A percentile compares a stretch with the other conserved stretches of the same genome.
phyloP scores from a whole-genome alignment of 1,284 basidiomycete genomes.

The Cryptococcus floricola region DNA sequence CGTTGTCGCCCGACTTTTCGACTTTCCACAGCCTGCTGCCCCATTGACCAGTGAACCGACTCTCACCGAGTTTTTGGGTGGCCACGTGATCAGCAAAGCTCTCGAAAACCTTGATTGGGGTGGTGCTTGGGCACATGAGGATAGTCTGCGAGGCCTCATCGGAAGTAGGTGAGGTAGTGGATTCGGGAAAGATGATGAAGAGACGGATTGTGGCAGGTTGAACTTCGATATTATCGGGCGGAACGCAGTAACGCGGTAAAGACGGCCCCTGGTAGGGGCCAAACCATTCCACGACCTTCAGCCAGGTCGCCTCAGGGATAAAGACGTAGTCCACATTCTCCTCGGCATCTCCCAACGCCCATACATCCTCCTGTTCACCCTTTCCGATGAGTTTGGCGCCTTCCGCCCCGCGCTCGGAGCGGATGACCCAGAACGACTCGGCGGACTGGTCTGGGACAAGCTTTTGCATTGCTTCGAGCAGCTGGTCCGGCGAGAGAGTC shows the following conservation, averaged over 20 bases:
- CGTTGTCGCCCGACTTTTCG: slow-evolving; percentile 10
- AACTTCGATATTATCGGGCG: slow-evolving; percentile 62
- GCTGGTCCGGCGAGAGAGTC: neutral
- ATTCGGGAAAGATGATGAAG: slow-evolving; percentile 49
- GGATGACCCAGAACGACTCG: slow-evolving; percentile 26
- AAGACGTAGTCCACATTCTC: slow-evolving; percentile 76
- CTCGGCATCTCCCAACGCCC: slow-evolving; percentile 42
- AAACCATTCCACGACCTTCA: slow-evolving; percentile 63
- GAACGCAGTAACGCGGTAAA: slow-evolving; percentile 56
- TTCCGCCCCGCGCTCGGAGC: slow-evolving; percentile 8
- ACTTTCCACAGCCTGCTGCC: slow-evolving; percentile 12
- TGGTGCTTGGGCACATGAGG: slow-evolving; percentile 19
- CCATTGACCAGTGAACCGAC: neutral
- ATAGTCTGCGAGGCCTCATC: slow-evolving; percentile 9
- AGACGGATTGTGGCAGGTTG: slow-evolving; percentile 67
- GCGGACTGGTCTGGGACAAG: slow-evolving; percentile 21
- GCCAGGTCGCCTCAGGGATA: slow-evolving; percentile 70
- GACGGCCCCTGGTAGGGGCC: slow-evolving; percentile 32
- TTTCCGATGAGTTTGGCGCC: slow-evolving; percentile 3
- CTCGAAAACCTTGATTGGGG: slow-evolving; percentile 15
- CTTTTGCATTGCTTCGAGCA: slow-evolving; percentile 9
- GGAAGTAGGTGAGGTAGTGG: slow-evolving; percentile 2
- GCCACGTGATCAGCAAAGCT: slow-evolving; percentile 11
- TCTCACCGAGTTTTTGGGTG: slow-evolving; percentile 1
- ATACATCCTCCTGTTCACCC: slow-evolving; percentile 21